Evolutionary conservation across 805 yeast species (phyloP), one percentile per base, ranked within the genome.

Genomic region (Wickerhamiella spandovensis): DNA sequence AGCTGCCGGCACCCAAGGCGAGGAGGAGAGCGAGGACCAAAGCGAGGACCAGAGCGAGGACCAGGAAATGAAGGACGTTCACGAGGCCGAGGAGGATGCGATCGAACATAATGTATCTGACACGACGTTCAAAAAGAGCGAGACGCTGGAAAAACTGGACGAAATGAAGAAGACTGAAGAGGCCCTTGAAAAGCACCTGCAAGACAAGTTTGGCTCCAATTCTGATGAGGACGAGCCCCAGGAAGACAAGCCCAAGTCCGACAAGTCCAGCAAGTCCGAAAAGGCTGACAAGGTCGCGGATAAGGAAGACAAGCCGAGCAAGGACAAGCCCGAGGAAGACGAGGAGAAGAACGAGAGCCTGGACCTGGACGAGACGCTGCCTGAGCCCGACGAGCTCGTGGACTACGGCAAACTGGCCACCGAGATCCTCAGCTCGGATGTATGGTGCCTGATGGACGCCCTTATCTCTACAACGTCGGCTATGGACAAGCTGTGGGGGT

Each of bases 361-460:
- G 22, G 47, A 44, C 13, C 21, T 22, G 7, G 47, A 28, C 22
- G 44, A 47, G n/a, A 24, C 42, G 15, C 24, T 25, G n/a, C 18
- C 32, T 15, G 46, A 32, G 38, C 45, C 32, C 20, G 64, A 58
- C n/a, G 63, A 61, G 13, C 48, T 22, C 12, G 41, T 46, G 2
- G 55, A 42, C 43, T 43, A 46, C n/a, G 80, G 87, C 1, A 81
- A 79, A 51, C 73, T 82, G 58, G 88, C 95, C 5, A 86, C 95
- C 1, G 97, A 92, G 63, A 82, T 92, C 43, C 71, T 92, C 46
- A 78, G 90, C 41, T 86, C 92, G 3, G 97, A 90, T 61, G 89
- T 88, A 8, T 90, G 97, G 96, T 83, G 94, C 2, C 72, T 92
- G 38, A 84, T 95, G 1, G 95, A 89, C 57, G 81, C 95, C 1